Evolutionary conservation across 148 eudicot genomes (phyloP).

Genomic region (Rhododendron ferrugineum): DNA sequence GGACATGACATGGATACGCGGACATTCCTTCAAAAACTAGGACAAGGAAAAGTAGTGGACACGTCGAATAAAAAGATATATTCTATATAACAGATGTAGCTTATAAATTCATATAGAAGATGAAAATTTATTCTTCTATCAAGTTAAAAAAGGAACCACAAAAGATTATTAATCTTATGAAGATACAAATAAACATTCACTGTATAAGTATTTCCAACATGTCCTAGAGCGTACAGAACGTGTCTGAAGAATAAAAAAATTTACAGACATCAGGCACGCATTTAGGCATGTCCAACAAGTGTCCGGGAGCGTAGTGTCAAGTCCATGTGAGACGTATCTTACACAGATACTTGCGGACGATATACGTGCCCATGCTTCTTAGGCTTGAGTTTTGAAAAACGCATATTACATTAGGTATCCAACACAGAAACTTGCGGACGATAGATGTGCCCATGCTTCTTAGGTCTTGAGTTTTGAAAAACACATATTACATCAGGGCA

Average conservation of each 20-base stretch:
- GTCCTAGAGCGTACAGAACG: not conserved
- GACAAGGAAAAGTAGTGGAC: not conserved
- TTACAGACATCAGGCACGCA: not conserved
- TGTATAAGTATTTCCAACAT: not conserved
- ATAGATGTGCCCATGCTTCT: too few species aligned
- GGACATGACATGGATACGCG: not conserved
- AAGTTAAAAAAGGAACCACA: not conserved
- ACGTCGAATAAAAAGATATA: not conserved
- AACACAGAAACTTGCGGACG: too few species aligned
- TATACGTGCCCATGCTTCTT: not conserved
- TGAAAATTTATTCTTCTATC: not conserved
- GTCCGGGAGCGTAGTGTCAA: not conserved
- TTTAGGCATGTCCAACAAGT: not conserved
- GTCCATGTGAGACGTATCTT: not conserved
- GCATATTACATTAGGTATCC: too few species aligned
- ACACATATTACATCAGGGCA: not conserved
- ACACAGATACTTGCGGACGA: not conserved
- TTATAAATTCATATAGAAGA: not conserved
- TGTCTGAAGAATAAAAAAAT: not conserved
- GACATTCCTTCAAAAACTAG: not conserved
- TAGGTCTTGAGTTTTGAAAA: not conserved
- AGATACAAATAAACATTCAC: not conserved
- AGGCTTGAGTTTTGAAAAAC: not conserved
- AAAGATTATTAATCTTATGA: not conserved
- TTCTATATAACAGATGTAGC: not conserved